These are phyloP conservation scores for Pseudozyma thailandica DNA, from an alignment of 1,284 basidiomycete species.

Conservation along the genomic window DNA sequence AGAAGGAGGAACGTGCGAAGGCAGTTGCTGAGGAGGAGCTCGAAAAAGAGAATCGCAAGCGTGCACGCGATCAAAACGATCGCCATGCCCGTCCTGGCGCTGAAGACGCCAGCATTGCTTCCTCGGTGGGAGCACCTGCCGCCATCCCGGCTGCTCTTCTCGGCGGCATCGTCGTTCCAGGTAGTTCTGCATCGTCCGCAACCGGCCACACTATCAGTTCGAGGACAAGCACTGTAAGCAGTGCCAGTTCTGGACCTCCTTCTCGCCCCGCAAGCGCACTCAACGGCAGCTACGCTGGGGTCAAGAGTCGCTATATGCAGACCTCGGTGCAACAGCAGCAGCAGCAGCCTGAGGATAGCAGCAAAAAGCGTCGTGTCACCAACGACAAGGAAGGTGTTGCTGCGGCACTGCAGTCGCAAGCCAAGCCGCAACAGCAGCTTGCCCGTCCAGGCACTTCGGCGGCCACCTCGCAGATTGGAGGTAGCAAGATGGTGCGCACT, in stretches of 20 bases:
- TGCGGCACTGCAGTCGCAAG: conserved; percentile 2
- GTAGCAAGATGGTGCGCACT: conserved; percentile 43
- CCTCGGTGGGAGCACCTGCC: conserved; percentile 29
- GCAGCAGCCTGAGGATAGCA: conserved; percentile 30
- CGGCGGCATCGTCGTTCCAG: conserved; percentile 21
- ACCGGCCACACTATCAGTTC: conserved; percentile 23
- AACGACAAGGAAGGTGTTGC: conserved; percentile 36
- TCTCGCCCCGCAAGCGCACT: conserved; percentile 37
- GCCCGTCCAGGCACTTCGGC: conserved; percentile 29
- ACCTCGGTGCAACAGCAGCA: conserved; percentile 21
- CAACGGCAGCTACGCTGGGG: conserved; percentile 47
- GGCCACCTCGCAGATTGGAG: conserved; percentile 32
- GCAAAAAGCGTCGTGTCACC: conserved; percentile 50
- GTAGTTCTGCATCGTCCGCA: conserved; percentile 19
- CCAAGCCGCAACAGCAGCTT: conserved; percentile 22
- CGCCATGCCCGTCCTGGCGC: conserved; percentile 21
- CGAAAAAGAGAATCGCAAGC: conserved; percentile 45
- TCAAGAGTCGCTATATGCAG: conserved; percentile 53
- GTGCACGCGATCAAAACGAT: conserved; percentile 42
- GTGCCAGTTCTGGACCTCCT: conserved; percentile 36
- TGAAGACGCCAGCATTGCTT: conserved; percentile 35
- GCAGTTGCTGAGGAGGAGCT: conserved; percentile 42
- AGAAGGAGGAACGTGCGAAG: conserved; percentile 45
- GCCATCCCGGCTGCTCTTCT: conserved; percentile 39
- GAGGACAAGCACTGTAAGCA: conserved; percentile 39